phyloP scores from a whole-genome alignment of 2,329 filamentous ascomycete genomes.

The Thielaviopsis populi region DNA sequence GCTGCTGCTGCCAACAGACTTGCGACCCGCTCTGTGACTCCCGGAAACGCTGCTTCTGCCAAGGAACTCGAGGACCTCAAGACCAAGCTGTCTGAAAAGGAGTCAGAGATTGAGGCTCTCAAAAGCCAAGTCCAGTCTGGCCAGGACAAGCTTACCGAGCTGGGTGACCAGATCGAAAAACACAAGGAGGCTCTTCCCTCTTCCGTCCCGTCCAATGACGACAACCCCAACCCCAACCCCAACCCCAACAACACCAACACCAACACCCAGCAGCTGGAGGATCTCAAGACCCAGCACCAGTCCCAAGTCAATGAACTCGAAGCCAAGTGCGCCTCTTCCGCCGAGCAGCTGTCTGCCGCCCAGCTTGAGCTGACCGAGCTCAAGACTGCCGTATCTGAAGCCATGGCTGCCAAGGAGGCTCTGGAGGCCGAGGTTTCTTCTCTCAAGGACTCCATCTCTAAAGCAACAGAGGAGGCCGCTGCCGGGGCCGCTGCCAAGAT shows the following conservation, averaged over 20 bases:
- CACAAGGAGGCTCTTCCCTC: slow-evolving; percentile 28
- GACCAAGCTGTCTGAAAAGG: slow-evolving; percentile 41
- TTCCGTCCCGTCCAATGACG: slow-evolving; percentile 26
- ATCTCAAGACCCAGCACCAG: slow-evolving; percentile 36
- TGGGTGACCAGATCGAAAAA: slow-evolving; percentile 36
- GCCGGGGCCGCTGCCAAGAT: slow-evolving; percentile 29
- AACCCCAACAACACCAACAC: no score
- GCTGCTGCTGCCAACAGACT: slow-evolving; percentile 27
- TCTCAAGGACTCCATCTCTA: slow-evolving; percentile 39
- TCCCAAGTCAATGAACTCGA: slow-evolving; percentile 33
- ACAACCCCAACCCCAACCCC: no score
- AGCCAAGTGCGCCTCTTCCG: slow-evolving; percentile 32
- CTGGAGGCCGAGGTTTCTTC: slow-evolving; percentile 33
- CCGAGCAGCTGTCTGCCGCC: slow-evolving; percentile 36
- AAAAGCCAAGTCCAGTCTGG: slow-evolving; percentile 41
- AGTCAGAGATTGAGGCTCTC: slow-evolving; percentile 41
- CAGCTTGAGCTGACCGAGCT: slow-evolving; percentile 37
- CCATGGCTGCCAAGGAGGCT: slow-evolving; percentile 34
- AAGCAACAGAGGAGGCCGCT: slow-evolving; percentile 33
- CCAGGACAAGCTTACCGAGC: slow-evolving; percentile 39
- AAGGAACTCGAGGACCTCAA: slow-evolving; percentile 48
- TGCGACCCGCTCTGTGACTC: slow-evolving; percentile 21
- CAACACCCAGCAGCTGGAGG: slow-evolving; percentile 31
- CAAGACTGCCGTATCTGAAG: slow-evolving; percentile 34
- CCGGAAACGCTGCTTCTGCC: slow-evolving; percentile 26